phyloP scores from a whole-genome alignment of 371 early-diverging fungal genomes.

The Mucor ambiguus region DNA sequence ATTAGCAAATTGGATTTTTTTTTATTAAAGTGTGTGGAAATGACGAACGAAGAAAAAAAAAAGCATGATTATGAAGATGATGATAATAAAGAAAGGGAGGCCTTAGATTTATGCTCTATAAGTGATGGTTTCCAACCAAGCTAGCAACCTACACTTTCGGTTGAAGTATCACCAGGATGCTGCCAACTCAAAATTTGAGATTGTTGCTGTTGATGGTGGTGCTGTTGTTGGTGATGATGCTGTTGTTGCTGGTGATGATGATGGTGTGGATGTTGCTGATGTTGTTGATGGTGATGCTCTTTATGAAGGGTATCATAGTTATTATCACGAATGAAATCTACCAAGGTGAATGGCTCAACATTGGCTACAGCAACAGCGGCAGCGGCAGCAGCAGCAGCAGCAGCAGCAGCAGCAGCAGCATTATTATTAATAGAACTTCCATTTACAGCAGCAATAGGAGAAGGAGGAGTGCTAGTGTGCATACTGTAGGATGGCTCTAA shows the following conservation, averaged over 20 bases:
- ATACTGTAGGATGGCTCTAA: neutral
- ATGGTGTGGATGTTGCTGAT: neutral
- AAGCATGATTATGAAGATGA: neutral
- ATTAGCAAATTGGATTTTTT: slow-evolving; percentile 38
- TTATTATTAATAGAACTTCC: slow-evolving; percentile 5
- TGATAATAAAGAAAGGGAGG: neutral
- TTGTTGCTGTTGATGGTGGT: slow-evolving; percentile 10
- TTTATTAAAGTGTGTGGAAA: neutral
- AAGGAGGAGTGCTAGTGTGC: slow-evolving; percentile 1
- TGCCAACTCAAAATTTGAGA: slow-evolving; percentile 26
- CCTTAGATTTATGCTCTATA: neutral
- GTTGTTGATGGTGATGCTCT: slow-evolving; percentile 4
- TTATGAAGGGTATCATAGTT: slow-evolving; percentile 11
- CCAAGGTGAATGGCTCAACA: slow-evolving; percentile 22
- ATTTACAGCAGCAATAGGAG: slow-evolving; percentile 6
- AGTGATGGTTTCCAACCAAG: neutral
- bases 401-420: slow-evolving; percentile 3
- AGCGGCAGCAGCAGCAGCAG: neutral
- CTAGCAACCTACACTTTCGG: slow-evolving; percentile 28
- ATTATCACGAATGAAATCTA: slow-evolving; percentile 26
- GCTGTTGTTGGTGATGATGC: neutral
- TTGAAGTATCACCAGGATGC: slow-evolving; percentile 31
- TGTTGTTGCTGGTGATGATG: neutral
- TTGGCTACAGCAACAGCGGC: slow-evolving; percentile 3
- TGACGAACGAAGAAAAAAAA: slow-evolving; percentile 3